Base-by-base conservation (phyloP, 2,329 filamentous ascomycete genomes). In the Xenoacremonium recifei region DNA sequence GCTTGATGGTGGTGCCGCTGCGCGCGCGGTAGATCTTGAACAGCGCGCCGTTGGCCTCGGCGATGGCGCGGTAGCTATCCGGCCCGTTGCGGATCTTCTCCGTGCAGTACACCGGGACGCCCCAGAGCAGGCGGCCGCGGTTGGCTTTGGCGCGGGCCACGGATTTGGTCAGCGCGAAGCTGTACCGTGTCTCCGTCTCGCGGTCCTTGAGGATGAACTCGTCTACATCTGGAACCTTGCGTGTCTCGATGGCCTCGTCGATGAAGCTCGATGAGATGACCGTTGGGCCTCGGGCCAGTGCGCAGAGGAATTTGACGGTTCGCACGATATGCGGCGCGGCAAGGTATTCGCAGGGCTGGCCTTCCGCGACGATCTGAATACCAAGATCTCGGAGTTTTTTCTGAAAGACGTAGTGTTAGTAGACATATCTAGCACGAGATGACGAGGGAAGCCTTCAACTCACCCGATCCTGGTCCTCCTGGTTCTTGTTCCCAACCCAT, bases 291-390 rank as follows among this genome's bases (percentile, higher is more conserved):
- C 82, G 83, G 15, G 93, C 90, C 20, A 99, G 71, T 11, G 90
- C 89, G 47, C 85, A 86, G 37, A 97, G 83, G 61, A 99, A 99
- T 61, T 99, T 99, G 62, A 89, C 83, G 0, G 93, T 99, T 27
- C 93, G 85, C 23, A 96, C 80, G 47, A 97, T 82, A 31, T 82
- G 79, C 1, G 92, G 93, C 4, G 92, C 92, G 23, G 89, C 90
- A 10, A 99, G 79, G 61, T 95, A 88, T 55, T 92, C 88, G 61
- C 89, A 93, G 33, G 80, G 77, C 35, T 80, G 78, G 19, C 82
- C 82, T 58, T 96, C 87, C 54, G 85, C 77, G 4, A 89, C 85
- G 17, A 96, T 80, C 52, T 83, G 76, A 42, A 99, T 87, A 6
- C 93, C 93, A 25, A 97, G 70, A 34, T 86, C 81, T 46, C 91